Percentiles rank a stretch among this genome's conserved stretches.
Conservation (phyloP, 768 basidiomycete genomes). For the Dentipellis sp. region DNA sequence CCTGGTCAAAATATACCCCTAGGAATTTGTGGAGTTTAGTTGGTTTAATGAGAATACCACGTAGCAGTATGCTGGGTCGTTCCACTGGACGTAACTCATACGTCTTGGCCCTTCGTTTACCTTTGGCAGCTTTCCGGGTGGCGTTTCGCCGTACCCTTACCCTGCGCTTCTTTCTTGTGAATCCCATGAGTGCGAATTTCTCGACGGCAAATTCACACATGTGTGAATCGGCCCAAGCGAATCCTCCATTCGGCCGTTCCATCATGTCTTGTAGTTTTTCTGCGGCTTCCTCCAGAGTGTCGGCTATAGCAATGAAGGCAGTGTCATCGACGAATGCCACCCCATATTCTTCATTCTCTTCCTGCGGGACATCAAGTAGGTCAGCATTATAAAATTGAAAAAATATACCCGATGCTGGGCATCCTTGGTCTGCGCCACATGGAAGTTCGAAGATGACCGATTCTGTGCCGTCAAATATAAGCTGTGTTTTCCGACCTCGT, state of each 20-base stretch:
- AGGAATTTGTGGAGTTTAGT: conserved; percentile 18
- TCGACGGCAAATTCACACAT: conserved; percentile 18
- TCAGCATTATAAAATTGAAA: conserved; percentile 16
- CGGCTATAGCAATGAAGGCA: conserved; percentile 1
- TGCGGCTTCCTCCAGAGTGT: conserved; percentile 11
- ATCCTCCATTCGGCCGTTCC: conserved; percentile 8
- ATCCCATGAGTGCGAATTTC: not conserved
- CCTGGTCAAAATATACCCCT: conserved; percentile 22
- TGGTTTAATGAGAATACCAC: conserved; percentile 13
- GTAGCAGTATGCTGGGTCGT: conserved; percentile 8
- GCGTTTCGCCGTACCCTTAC: not conserved
- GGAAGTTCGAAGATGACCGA: conserved; percentile 3
- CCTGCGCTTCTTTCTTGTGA: not conserved
- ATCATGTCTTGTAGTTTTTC: conserved; percentile 6
- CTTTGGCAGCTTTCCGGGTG: not conserved
- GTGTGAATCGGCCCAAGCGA: conserved; percentile 21
- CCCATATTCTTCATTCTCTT: not conserved
- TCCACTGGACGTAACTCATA: not conserved
- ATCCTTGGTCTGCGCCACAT: conserved; percentile 16
- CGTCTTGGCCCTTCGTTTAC: not conserved
- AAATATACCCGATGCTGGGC: conserved; percentile 14
- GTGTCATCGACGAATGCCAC: not conserved
- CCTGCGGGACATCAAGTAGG: conserved; percentile 8
- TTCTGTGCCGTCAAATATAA: conserved; percentile 10
- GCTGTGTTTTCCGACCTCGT: conserved; percentile 3